A percentile compares a stretch with the other conserved stretches of the same genome.
Evolutionary conservation across 2,329 filamentous ascomycete species (phyloP).

Genomic region (Ophiostoma novo-ulmi): DNA sequence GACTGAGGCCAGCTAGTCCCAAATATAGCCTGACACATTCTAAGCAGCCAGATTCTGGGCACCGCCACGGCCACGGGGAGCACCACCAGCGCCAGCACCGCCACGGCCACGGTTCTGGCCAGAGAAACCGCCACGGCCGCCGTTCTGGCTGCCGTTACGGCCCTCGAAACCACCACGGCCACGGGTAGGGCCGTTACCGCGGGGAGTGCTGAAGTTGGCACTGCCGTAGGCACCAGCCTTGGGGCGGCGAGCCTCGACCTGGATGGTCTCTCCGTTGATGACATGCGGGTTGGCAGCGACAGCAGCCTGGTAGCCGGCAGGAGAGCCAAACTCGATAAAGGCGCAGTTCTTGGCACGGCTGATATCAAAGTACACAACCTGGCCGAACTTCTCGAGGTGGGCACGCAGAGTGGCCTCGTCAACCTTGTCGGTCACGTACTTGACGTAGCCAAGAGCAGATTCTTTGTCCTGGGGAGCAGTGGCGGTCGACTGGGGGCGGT

Average conservation of each 20-base stretch:
- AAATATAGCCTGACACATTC: not conserved
- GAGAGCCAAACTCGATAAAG: conserved; percentile 85
- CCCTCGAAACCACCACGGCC: conserved; percentile 63
- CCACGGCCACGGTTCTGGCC: conserved; percentile 58
- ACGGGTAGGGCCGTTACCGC: conserved; percentile 56
- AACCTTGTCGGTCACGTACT: conserved; percentile 89
- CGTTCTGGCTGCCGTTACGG: conserved; percentile 53
- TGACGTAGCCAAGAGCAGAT: conserved; percentile 81
- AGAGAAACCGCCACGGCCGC: conserved; percentile 62
- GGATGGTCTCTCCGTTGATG: conserved; percentile 75
- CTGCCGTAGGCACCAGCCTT: conserved; percentile 67
- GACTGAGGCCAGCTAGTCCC: not conserved
- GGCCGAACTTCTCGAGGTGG: conserved; percentile 65
- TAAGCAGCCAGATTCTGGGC: conserved; percentile 51
- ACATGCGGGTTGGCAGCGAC: conserved; percentile 78
- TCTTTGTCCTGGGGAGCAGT: conserved; percentile 62
- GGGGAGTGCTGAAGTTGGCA: conserved; percentile 58
- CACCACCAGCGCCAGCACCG: conserved; percentile 58
- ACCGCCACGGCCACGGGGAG: conserved; percentile 56
- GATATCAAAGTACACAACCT: conserved; percentile 68
- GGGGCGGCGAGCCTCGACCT: conserved; percentile 82
- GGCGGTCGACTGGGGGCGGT: conserved; percentile 63
- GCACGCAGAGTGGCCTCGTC: conserved; percentile 66
- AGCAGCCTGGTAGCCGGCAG: conserved; percentile 77
- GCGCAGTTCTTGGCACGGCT: conserved; percentile 92